Base-by-base conservation (phyloP, 495 filamentous ascomycete genomes). In the Aspergillus sclerotiicarbonarius region DNA sequence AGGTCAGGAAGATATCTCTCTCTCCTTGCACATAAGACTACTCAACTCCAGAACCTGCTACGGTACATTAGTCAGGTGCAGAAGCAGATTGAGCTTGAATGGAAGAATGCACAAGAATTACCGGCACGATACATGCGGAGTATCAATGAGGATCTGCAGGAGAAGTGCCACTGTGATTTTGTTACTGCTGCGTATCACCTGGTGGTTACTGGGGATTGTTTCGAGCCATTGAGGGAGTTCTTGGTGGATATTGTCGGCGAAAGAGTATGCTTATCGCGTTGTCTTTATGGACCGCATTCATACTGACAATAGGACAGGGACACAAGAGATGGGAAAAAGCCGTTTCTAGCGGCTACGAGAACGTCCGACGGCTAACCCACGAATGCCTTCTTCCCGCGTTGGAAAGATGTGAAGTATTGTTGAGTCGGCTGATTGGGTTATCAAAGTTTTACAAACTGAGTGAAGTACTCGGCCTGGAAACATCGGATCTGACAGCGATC, bases 281-380 rank as follows among this genome's bases (percentile, higher is more conserved):
- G 16, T 33, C n/a, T 30, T 10, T 6, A 6, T 37, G 18, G 33
- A 16, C 30, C 18, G 53, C 57, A 75, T 53, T 73, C 48, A 32
- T n/a, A 10, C 6, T 55, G 19, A 18, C 18, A n/a, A 13, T 6
- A 16, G 2, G 15, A 58, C 57, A 96, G 91, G 91, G 92, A 4
- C 90, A 96, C 64, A 97, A 96, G 71, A 82, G 94, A 54, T 98
- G 94, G 94, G 91, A 97, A 50, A 92, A 94, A 66, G 87, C 90
- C 16, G 86, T 94, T 18, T 78, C 82, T 3, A 80, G 77, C 32
- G 91, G 91, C 5, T 88, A 95, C 25, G 84, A 90, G 52, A 88
- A 82, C 53, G 82, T 98, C 9, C 84, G 90, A 19, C 80, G 84
- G 48, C 75, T 96, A 25, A 83, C 89, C 0, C 92, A 96, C 65